Conservation (phyloP, 1,284 basidiomycete genomes). For the Papiliotrema laurentii region DNA sequence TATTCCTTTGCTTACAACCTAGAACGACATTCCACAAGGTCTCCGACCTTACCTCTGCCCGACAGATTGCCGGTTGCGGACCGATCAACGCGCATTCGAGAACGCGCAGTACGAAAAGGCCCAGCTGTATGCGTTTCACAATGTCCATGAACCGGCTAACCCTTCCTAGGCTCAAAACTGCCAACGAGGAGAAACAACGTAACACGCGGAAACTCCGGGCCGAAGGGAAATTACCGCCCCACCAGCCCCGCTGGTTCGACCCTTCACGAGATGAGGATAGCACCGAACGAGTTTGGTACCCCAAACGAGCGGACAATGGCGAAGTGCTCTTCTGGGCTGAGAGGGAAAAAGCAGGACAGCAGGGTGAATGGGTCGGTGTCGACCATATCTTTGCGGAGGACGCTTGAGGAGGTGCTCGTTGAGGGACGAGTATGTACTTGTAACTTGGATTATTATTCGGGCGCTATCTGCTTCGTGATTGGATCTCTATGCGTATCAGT, state of each 20-base stretch:
- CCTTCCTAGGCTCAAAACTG: constrained; percentile 61
- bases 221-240: constrained; percentile 65
- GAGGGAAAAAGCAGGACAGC: constrained; percentile 62
- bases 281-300: constrained; percentile 79
- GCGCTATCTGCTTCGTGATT: no score
- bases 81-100: constrained; percentile 95
- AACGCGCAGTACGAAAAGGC: constrained; percentile 84
- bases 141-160: background rate
- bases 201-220: constrained; percentile 71
- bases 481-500: no score
- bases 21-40: constrained; percentile 49
- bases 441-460: no score
- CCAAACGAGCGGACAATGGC: constrained; percentile 53
- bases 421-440: no score
- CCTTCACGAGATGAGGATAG: constrained; percentile 75
- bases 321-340: constrained; percentile 78
- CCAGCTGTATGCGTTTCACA: constrained; percentile 54
- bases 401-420: no score
- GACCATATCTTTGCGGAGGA: constrained; percentile 73
- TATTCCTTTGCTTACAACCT: background rate
- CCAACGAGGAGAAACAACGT: constrained; percentile 85
- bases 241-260: constrained; percentile 78
- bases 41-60: constrained; percentile 73
- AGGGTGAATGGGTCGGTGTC: constrained; percentile 62
- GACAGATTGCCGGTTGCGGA: constrained; percentile 89